These are phyloP conservation scores for Penicillium dipodomyicola DNA, from an alignment of 495 filamentous ascomycete genomes.

Conservation along the genomic window DNA sequence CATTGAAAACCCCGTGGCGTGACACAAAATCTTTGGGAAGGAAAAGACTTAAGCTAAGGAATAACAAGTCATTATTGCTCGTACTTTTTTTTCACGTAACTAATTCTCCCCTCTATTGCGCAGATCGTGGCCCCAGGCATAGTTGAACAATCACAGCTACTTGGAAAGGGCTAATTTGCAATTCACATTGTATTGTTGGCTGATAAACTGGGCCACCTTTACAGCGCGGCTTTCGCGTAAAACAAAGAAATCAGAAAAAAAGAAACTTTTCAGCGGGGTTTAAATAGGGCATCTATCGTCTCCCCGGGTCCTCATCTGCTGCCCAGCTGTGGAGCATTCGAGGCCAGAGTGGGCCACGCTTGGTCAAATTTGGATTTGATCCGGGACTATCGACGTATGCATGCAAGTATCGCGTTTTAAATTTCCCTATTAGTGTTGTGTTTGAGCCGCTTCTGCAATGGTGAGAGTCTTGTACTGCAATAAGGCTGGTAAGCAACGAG, in stretches of 20 bases:
- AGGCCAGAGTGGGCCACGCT: not conserved
- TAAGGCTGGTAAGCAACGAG: too few relatives aligned
- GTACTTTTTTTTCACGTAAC: constrained; percentile 1
- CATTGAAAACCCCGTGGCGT: not conserved
- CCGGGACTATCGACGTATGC: not conserved
- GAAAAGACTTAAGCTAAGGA: not conserved
- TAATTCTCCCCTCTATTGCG: not conserved
- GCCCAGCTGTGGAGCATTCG: not conserved
- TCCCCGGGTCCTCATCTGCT: not conserved
- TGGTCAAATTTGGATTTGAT: not conserved
- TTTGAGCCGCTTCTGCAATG: too few relatives aligned
- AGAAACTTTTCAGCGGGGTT: too few relatives aligned
- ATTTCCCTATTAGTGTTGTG: too few relatives aligned
- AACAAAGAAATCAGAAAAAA: not conserved
- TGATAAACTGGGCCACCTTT: not conserved
- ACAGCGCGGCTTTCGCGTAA: not conserved
- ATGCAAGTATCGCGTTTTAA: too few relatives aligned
- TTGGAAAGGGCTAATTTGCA: not conserved
- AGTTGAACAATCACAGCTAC: not conserved
- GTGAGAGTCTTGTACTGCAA: too few relatives aligned
- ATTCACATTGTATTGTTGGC: not conserved
- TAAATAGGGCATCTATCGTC: not conserved
- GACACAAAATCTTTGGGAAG: not conserved
- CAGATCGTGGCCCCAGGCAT: not conserved
- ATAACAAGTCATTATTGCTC: not conserved